These are phyloP conservation scores for Cryptomeria japonica DNA, from an alignment of 75 land plant species.

Conservation along the genomic window DNA sequence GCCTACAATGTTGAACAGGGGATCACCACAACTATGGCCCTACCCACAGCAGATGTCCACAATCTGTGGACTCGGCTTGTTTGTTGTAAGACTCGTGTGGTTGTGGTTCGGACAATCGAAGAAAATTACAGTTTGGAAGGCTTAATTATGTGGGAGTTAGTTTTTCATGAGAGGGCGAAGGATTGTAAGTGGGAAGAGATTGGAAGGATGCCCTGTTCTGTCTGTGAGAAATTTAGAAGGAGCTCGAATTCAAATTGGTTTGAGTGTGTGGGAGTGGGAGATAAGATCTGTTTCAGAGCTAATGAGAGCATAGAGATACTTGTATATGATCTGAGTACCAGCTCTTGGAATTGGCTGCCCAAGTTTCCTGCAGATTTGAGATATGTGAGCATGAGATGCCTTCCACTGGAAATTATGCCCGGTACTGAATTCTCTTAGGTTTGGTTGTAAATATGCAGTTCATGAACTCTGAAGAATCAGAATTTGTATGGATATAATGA, in stretches of 20 bases:
- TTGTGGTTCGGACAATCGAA: neutral
- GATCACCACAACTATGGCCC: neutral
- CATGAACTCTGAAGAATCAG: too few relatives aligned
- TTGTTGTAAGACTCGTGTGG: neutral
- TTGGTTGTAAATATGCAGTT: too few relatives aligned
- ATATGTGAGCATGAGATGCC: neutral
- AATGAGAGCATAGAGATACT: neutral
- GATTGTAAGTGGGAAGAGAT: neutral
- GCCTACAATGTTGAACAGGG: neutral
- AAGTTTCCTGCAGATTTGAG: neutral
- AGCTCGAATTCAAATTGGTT: slow-evolving; percentile 9
- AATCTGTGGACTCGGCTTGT: neutral
- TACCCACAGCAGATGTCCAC: neutral
- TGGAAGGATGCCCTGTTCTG: too few relatives aligned
- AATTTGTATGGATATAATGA: too few relatives aligned
- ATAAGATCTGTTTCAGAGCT: neutral
- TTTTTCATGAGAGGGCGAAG: neutral
- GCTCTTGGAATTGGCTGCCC: neutral
- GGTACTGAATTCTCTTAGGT: too few relatives aligned
- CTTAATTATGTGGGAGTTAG: slow-evolving; percentile 1
- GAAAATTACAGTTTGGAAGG: neutral
- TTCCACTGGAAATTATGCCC: neutral
- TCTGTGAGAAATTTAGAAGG: too few relatives aligned
- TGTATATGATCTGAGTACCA: neutral
- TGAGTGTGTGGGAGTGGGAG: slow-evolving; percentile 17